phyloP scores from a whole-genome alignment of 495 filamentous ascomycete genomes.

The Podospora didyma region DNA sequence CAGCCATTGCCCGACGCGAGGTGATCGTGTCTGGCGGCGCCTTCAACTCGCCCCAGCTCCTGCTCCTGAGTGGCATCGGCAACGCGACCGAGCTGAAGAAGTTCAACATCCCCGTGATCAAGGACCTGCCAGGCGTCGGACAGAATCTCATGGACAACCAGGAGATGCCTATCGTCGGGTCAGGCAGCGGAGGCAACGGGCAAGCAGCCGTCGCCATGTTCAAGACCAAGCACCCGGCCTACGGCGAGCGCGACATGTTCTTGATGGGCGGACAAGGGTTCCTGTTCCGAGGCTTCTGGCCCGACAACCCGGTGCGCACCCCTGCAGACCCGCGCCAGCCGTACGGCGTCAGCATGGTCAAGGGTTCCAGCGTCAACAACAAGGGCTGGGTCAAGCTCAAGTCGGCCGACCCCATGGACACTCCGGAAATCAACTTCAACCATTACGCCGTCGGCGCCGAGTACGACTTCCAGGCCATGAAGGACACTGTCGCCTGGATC shows the following conservation, averaged over 20 bases:
- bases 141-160: constrained; percentile 54
- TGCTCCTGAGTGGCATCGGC: constrained; percentile 42
- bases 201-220: constrained; percentile 29
- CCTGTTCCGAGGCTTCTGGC: constrained; percentile 38
- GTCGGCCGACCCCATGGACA: constrained; percentile 27
- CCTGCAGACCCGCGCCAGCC: constrained; percentile 23
- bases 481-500: constrained; percentile 33
- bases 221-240: constrained; percentile 31
- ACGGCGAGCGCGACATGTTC: constrained; percentile 37
- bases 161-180: constrained; percentile 33
- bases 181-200: constrained; percentile 16
- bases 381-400: constrained; percentile 32
- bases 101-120: constrained; percentile 38
- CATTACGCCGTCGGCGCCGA: constrained; percentile 27
- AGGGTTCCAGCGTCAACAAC: constrained; percentile 29
- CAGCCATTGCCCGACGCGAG: constrained; percentile 40
- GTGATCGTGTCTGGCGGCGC: constrained; percentile 51
- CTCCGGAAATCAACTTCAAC: constrained; percentile 38
- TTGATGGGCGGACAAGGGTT: constrained; percentile 36
- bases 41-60: constrained; percentile 49
- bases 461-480: constrained; percentile 32
- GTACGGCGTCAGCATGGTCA: constrained; percentile 37
- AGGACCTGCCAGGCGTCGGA: constrained; percentile 51
- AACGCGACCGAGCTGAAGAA: constrained; percentile 29
- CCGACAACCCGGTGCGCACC: constrained; percentile 25